Evolutionary conservation across 176 grass and related monocot genomes (phyloP).

Genomic region (Phoenix dactylifera): DNA sequence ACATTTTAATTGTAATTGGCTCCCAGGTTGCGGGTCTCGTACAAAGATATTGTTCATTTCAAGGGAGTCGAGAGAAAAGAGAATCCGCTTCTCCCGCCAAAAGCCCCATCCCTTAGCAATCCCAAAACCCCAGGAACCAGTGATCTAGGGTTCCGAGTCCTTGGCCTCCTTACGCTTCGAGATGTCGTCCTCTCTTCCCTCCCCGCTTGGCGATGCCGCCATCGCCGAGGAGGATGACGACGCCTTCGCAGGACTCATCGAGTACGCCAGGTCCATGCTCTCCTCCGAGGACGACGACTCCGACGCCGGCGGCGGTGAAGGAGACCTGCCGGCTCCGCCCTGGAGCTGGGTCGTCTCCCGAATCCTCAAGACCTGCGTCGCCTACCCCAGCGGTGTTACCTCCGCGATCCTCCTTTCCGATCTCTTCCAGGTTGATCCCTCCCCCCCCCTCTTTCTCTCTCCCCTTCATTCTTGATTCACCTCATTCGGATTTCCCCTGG

Average conservation of each 20-base stretch:
- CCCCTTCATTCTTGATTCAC: not conserved
- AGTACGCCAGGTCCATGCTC: conserved; percentile 6
- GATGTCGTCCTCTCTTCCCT: no score
- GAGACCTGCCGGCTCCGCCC: conserved; percentile 16
- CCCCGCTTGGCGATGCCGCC: not conserved
- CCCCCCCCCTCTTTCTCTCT: no score
- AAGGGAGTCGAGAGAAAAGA: no score
- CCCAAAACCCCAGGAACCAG: no score
- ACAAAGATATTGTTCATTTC: no score
- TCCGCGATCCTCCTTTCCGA: conserved; percentile 84
- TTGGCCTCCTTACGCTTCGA: no score
- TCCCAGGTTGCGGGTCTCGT: no score
- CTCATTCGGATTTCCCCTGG: not conserved
- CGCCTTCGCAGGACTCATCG: conserved; percentile 32
- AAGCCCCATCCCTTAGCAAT: no score
- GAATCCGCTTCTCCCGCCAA: no score
- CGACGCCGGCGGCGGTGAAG: not conserved
- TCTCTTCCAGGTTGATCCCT: conserved; percentile 56
- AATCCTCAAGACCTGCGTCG: conserved; percentile 63
- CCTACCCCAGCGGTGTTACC: conserved; percentile 84
- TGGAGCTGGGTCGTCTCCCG: conserved; percentile 74
- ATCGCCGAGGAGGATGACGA: conserved; percentile 22
- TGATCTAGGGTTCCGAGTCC: no score
- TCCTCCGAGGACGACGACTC: not conserved
- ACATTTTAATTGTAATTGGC: no score